These are phyloP conservation scores for Aspergillus nanangensis DNA, from an alignment of 495 filamentous ascomycete species.

Conservation along the genomic window DNA sequence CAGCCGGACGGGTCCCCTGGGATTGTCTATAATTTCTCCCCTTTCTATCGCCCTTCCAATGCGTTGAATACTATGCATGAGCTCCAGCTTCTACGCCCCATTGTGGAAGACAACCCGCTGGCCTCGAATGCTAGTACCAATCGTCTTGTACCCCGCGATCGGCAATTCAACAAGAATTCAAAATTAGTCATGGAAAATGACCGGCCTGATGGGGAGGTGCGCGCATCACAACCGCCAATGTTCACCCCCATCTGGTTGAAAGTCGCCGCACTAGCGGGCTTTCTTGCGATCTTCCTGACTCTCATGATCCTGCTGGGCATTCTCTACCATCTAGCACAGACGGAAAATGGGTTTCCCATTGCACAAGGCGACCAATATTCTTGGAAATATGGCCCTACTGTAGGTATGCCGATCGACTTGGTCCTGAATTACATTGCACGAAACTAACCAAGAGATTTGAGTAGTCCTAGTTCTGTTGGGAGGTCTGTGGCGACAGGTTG, in stretches of 20 bases:
- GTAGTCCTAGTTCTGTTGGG: neutral
- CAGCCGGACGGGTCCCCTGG: too few relatives aligned
- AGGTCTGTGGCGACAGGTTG: conserved; percentile 2
- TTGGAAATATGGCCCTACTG: neutral
- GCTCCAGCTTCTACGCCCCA: too few relatives aligned
- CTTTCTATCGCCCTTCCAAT: too few relatives aligned
- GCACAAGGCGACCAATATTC: neutral
- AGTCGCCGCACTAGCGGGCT: neutral
- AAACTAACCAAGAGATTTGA: neutral
- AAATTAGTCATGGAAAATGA: too few relatives aligned
- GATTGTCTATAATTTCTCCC: too few relatives aligned
- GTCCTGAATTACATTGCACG: neutral
- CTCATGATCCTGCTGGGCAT: neutral
- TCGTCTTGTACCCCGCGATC: too few relatives aligned
- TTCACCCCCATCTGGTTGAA: neutral
- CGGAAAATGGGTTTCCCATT: neutral
- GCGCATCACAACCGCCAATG: neutral
- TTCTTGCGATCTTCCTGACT: neutral
- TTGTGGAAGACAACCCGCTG: too few relatives aligned
- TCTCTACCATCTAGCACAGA: neutral
- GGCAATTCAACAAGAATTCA: too few relatives aligned
- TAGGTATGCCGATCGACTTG: neutral
- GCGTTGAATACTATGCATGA: too few relatives aligned
- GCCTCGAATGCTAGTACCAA: too few relatives aligned
- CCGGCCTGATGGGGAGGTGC: too few relatives aligned